These are phyloP conservation scores for Begonia masoniana DNA, from an alignment of 306 rosid genomes.

Conservation along the genomic window DNA sequence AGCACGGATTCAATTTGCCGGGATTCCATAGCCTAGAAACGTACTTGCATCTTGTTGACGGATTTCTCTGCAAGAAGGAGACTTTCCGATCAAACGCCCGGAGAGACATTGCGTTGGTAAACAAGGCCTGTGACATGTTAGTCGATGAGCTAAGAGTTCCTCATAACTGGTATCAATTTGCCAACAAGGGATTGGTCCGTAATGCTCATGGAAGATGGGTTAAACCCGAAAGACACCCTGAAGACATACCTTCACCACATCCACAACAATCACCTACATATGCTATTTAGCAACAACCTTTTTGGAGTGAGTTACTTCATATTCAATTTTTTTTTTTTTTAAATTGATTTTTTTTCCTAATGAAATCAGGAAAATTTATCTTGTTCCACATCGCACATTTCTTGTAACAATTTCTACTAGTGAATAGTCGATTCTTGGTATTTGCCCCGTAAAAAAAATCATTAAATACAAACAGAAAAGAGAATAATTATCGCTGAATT, in stretches of 20 bases:
- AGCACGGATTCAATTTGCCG: slow-evolving; percentile 22
- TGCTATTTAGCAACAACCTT: slow-evolving; percentile 8
- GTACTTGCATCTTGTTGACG: slow-evolving; percentile 61
- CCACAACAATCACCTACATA: slow-evolving; percentile 5
- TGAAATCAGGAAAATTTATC: background rate
- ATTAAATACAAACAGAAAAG: no score
- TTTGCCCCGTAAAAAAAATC: background rate
- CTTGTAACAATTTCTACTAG: no score
- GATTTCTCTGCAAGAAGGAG: slow-evolving; percentile 14
- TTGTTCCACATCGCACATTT: background rate
- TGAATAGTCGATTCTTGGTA: no score
- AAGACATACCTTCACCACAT: slow-evolving; percentile 46
- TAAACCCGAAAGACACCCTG: slow-evolving; percentile 37
- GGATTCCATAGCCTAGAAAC: slow-evolving; percentile 58
- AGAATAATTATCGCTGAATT: no score
- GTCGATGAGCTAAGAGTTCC: slow-evolving; percentile 48
- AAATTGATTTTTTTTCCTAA: background rate
- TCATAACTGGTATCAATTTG: slow-evolving; percentile 45
- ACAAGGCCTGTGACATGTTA: slow-evolving; percentile 51
- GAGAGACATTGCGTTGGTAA: slow-evolving; percentile 51
- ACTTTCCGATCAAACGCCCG: slow-evolving; percentile 28
- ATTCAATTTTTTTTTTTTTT: background rate
- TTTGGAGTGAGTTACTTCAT: background rate
- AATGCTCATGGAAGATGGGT: slow-evolving; percentile 63
- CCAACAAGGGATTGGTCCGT: slow-evolving; percentile 44